phyloP scores from a whole-genome alignment of 305 asterid genomes.

The Petunia hybrid region DNA sequence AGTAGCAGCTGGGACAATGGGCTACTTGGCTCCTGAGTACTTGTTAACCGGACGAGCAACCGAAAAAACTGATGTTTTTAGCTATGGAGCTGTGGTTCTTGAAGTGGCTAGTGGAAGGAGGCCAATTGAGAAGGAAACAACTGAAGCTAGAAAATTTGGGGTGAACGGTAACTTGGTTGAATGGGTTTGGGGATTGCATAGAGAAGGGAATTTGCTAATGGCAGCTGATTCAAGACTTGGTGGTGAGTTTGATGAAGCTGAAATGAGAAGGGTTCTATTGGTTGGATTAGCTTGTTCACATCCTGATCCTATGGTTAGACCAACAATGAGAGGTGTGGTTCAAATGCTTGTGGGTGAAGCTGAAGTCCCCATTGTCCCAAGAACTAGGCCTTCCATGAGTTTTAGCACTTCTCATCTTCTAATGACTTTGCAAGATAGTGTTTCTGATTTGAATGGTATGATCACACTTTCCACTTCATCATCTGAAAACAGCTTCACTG shows the following conservation, averaged over 20 bases:
- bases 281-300: conserved; percentile 83
- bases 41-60: conserved; percentile 83
- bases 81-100: conserved; percentile 83
- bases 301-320: conserved; percentile 81
- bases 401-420: conserved; percentile 55
- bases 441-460: conserved; percentile 76
- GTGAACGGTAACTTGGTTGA: conserved; percentile 32
- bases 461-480: conserved; percentile 67
- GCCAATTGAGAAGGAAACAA: conserved; percentile 70
- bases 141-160: conserved; percentile 41
- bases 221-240: conserved; percentile 38
- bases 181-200: conserved; percentile 40
- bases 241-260: conserved; percentile 55
- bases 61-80: conserved; percentile 78
- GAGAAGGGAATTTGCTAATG: conserved; percentile 34
- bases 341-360: conserved; percentile 84
- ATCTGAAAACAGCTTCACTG: conserved; percentile 57
- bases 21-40: conserved; percentile 91
- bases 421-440: conserved; percentile 82
- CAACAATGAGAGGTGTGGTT: conserved; percentile 77
- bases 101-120: conserved; percentile 92
- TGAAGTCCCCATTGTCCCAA: conserved; percentile 76
- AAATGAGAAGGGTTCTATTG: conserved; percentile 63
- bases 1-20: conserved; percentile 95
- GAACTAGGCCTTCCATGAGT: conserved; percentile 60